Evolutionary conservation across 129 eudicot species (phyloP).

Genomic region (Gnaphalium uliginosum): DNA sequence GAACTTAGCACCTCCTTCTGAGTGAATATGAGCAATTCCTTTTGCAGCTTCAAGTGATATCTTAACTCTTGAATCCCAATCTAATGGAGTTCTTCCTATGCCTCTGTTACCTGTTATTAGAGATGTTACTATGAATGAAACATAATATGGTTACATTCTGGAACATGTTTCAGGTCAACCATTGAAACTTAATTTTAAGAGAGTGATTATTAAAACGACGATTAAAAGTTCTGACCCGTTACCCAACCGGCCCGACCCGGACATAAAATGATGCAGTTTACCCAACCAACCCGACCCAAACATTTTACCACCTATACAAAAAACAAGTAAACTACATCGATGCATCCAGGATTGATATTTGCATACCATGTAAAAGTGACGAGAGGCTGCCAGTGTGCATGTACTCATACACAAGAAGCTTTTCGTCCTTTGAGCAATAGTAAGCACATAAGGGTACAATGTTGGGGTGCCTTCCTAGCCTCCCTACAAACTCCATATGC

Average conservation of each 20-base stretch:
- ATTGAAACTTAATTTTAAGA: neutral
- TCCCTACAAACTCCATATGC: conserved; percentile 71
- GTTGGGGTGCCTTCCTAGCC: conserved; percentile 64
- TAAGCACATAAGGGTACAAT: conserved; percentile 74
- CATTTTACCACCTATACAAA: neutral
- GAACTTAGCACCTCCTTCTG: conserved; percentile 56
- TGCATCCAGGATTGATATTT: neutral
- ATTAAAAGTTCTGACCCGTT: neutral
- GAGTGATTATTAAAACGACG: neutral
- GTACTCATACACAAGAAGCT: conserved; percentile 85
- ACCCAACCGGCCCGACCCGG: neutral
- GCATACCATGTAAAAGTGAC: conserved; percentile 76
- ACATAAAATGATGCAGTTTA: neutral
- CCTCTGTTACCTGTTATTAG: conserved; percentile 56
- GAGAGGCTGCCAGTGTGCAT: conserved; percentile 76
- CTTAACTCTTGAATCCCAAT: conserved; percentile 78
- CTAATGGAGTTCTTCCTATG: conserved; percentile 59
- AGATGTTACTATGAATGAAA: neutral
- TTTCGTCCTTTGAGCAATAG: conserved; percentile 89
- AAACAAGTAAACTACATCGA: neutral
- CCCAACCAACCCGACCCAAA: neutral
- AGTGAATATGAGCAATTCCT: conserved; percentile 75
- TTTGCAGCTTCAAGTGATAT: conserved; percentile 68
- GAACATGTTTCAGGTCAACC: too few species aligned
- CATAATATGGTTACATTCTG: neutral